Base-by-base conservation (phyloP, 1,284 basidiomycete genomes). In the Boletus sp. region DNA sequence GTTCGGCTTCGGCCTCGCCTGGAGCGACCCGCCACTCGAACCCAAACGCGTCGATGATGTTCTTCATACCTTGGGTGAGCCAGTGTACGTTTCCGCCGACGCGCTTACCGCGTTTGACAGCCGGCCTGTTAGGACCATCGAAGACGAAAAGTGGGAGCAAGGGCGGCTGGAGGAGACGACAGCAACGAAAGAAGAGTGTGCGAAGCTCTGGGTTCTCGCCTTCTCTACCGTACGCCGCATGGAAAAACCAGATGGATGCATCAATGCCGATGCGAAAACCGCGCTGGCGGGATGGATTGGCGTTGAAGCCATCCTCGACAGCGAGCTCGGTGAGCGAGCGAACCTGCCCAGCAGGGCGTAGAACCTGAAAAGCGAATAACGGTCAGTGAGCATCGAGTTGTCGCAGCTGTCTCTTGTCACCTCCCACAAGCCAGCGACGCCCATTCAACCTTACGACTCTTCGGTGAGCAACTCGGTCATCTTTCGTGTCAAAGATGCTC, bases 1-100 rank as follows among this genome's bases (percentile, higher is more conserved):
- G 75, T 62, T 99, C 95, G 0, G 95, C 95, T 67, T 99, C 95
- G 0, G 95, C 95, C 68, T 98, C 95, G 10, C 92, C 95, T 0
- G 91, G 91, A 5, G 95, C 95, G 62, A 78, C 82, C 62, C 83
- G 76, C 81, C 85, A 91, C 61, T 93, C 88, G 55, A 91, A 91
- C 0, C 94, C 93, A 69, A 94, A 94, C 0, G 88, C 84, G 44
- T 89, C 82, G 5, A 96, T 82, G 44, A 97, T 84, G 32, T 76
- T 74, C 66, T 91, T 88, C 80, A 93, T 89, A 16, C 78, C 77
- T 46, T 71, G 69, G 8, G 77, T 76, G 46, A 88, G 73, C 67
- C 78, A 80, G 59, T 88, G 81, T n/a, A 71, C 67, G 14, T 80
- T 77, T 50, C 73, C 77, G 37, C 74, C 78, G 40, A 88, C 80